A percentile compares a stretch with the other conserved stretches of the same genome.
Conservation (phyloP, 306 rosid genomes). For the Acacia acuminata region DNA sequence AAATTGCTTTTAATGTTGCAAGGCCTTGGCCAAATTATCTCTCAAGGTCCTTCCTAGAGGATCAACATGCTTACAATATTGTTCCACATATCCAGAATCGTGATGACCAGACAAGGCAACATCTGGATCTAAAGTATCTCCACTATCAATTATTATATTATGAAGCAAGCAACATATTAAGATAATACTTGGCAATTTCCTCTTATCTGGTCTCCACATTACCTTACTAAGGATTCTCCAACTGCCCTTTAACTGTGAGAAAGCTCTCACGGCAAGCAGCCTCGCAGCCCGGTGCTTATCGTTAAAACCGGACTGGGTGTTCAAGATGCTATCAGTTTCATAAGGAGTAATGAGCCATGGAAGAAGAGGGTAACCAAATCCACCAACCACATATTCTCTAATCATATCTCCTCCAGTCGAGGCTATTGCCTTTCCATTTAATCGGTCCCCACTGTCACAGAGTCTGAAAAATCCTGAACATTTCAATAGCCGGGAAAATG, state of each 20-base stretch:
- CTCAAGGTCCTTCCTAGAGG: conserved; percentile 60
- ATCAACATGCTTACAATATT: conserved; percentile 72
- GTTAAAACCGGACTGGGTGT: conserved; percentile 48
- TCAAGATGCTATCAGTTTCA: conserved; percentile 44
- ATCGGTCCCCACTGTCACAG: conserved; percentile 65
- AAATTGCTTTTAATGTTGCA: conserved; percentile 33
- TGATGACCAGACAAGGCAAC: conserved; percentile 88
- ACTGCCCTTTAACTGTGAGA: conserved; percentile 83
- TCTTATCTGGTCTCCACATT: conserved; percentile 99
- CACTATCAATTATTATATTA: conserved; percentile 74
- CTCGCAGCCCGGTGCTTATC: conserved; percentile 61
- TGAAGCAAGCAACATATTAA: conserved; percentile 93
- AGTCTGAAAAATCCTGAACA: conserved; percentile 79
- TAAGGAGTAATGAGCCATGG: conserved; percentile 91
- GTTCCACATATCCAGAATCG: conserved; percentile 80
- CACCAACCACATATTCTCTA: conserved; percentile 89
- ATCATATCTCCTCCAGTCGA: conserved; percentile 54
- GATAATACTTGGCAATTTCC: conserved; percentile 90
- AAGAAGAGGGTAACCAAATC: conserved; percentile 76
- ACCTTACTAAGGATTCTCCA: conserved; percentile 99
- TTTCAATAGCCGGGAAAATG: conserved; percentile 66
- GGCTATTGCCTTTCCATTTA: conserved; percentile 60
- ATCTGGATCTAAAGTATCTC: conserved; percentile 64
- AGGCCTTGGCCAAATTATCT: conserved; percentile 61
- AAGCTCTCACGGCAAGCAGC: conserved; percentile 76